These are phyloP conservation scores for Ambrosiella beaveri DNA, from an alignment of 2,329 filamentous ascomycete species.

Conservation along the genomic window DNA sequence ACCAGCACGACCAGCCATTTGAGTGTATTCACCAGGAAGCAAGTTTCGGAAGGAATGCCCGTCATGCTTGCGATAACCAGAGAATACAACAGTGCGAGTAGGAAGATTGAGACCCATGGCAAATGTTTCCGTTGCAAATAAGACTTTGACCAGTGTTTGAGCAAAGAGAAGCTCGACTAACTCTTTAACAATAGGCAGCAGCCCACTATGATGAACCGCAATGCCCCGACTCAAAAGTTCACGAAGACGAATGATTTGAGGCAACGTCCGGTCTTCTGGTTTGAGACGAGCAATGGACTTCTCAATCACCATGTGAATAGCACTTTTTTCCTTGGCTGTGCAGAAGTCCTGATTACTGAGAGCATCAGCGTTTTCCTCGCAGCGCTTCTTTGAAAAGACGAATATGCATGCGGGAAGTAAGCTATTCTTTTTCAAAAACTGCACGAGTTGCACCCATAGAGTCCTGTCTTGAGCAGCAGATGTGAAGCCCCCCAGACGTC, in stretches of 20 bases:
- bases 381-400: conserved; percentile 95
- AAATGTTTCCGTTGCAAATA: conserved; percentile 96
- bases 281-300: conserved; percentile 84
- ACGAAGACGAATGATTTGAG: conserved; percentile 74
- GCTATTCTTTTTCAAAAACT: conserved; percentile 72
- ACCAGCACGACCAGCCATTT: conserved; percentile 93
- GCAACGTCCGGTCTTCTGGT: conserved; percentile 73
- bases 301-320: conserved; percentile 94
- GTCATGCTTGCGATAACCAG: conserved; percentile 90
- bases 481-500: conserved; percentile 68
- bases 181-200: conserved; percentile 93
- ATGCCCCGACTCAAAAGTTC: conserved; percentile 78
- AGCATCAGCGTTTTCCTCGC: conserved; percentile 92
- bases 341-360: conserved; percentile 91
- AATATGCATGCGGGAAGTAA: conserved; percentile 91
- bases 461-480: conserved; percentile 90
- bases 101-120: conserved; percentile 96
- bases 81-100: conserved; percentile 92
- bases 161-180: conserved; percentile 94
- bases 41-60: conserved; percentile 82
- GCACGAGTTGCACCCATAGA: conserved; percentile 89
- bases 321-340: conserved; percentile 84
- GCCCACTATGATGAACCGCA: conserved; percentile 86
- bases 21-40: conserved; percentile 88
- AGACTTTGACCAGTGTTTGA: conserved; percentile 82